Percentiles rank a stretch among this genome's conserved stretches.
Evolutionary conservation across 345 rosid genomes (phyloP).

Genomic region (Hirschfeldia incana): DNA sequence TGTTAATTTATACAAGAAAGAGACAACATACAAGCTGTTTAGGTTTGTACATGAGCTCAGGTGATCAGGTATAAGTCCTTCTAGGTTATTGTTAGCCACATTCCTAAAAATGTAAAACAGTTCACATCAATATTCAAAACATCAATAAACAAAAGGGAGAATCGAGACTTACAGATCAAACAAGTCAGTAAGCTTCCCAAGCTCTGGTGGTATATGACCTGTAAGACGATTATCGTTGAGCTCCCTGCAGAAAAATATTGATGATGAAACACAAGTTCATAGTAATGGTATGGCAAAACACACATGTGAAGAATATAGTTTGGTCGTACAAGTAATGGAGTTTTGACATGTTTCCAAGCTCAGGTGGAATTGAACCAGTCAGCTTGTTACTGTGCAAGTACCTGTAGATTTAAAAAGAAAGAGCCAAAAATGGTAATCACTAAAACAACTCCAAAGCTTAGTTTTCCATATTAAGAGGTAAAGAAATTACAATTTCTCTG

Average conservation of each 20-base stretch:
- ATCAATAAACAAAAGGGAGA: not conserved
- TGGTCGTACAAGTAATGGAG: slow-evolving; percentile 82
- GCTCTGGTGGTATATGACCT: slow-evolving; percentile 80
- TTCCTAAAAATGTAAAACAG: slow-evolving; percentile 49
- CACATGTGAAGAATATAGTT: not conserved
- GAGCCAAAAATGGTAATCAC: not conserved
- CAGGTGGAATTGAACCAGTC: slow-evolving; percentile 82
- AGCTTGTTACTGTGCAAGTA: slow-evolving; percentile 84
- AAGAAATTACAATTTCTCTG: slow-evolving; percentile 73
- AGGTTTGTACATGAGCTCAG: slow-evolving; percentile 88
- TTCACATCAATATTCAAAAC: slow-evolving; percentile 1
- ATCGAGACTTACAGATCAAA: slow-evolving; percentile 77
- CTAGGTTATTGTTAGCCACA: slow-evolving; percentile 77
- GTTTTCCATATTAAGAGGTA: not conserved
- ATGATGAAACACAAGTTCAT: not conserved
- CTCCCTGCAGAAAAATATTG: slow-evolving; percentile 60
- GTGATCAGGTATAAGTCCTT: slow-evolving; percentile 85
- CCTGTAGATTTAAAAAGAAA: slow-evolving; percentile 41
- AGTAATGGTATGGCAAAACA: not conserved
- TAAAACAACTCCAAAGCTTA: not conserved
- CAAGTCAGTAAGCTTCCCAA: slow-evolving; percentile 92
- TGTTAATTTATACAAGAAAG: not conserved
- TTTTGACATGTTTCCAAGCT: slow-evolving; percentile 95
- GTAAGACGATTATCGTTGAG: slow-evolving; percentile 78
- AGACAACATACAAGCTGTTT: slow-evolving; percentile 73